Evolutionary conservation across 2,329 filamentous ascomycete genomes (phyloP).

Genomic region (Penicillium capsulatum): DNA sequence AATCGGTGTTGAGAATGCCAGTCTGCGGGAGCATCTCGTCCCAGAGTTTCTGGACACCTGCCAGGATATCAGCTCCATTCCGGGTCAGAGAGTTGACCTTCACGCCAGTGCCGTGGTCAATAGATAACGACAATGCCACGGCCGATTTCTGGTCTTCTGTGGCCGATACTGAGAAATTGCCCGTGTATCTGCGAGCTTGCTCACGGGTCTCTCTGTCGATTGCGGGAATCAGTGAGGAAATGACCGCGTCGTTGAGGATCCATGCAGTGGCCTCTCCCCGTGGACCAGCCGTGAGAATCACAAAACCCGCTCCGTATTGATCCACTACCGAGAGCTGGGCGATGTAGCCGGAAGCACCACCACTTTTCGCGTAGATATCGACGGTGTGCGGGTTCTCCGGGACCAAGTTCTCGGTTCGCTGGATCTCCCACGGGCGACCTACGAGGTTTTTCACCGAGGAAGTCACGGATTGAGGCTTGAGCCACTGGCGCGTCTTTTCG

Average conservation of each 20-base stretch:
- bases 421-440: conserved; percentile 41
- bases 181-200: conserved; percentile 18
- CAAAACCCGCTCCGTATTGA: conserved; percentile 33
- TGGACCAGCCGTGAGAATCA: conserved; percentile 33
- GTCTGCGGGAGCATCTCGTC: conserved; percentile 9
- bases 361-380: conserved; percentile 35
- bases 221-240: conserved; percentile 27
- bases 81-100: conserved; percentile 16
- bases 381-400: conserved; percentile 30
- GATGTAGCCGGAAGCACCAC: conserved; percentile 34
- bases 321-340: conserved; percentile 37
- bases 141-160: conserved; percentile 9
- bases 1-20: conserved; percentile 15
- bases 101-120: conserved; percentile 15
- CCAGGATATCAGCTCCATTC: conserved; percentile 15
- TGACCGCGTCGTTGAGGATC: conserved; percentile 27
- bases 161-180: too few relatives aligned
- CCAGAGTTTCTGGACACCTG: conserved; percentile 13
- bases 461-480: conserved; percentile 34
- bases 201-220: conserved; percentile 27
- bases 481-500: conserved; percentile 29
- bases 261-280: conserved; percentile 16
- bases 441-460: conserved; percentile 30
- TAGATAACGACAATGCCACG: conserved; percentile 6
- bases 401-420: conserved; percentile 25